Evolutionary conservation across 108 stramenopile genomes (phyloP), one percentile per base, ranked within the genome.

Genomic region (Nitzschia putrida): DNA sequence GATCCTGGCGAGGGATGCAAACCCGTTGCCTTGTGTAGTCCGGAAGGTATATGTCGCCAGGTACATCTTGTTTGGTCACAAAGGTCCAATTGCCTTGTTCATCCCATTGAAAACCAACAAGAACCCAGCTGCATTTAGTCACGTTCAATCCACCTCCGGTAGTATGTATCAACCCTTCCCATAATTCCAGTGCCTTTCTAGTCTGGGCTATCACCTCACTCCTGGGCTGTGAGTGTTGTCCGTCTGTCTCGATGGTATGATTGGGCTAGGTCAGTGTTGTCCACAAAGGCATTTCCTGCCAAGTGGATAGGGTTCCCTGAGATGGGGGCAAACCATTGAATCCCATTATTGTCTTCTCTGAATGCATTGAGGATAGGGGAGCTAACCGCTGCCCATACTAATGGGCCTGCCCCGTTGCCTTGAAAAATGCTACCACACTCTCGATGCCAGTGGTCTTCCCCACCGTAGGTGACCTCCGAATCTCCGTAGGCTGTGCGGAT

Each of bases 71-170:
- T 9, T 11, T 44, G 11, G 9, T 44, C 13, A 11, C 13, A 13
- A 11, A 44, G 9, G 11, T 44, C 44, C 44, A 44, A 44, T 44
- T 44, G 13, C 44, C 44, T 11, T 44, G 11, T 44, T 44, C 44
- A 11, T 44, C 6, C 57, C 57, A 58, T n/a, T 34, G 8, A 16
- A 58, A 58, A 26, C 34, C 57, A 58, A 58, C 16, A 9, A 58
- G 9, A 7, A 8, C 24, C 57, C 57, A 58, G 29, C 11, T 7
- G 11, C 24, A 58, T 29, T 58, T 58, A 6, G 7, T 5, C 8
- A 22, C 11, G 11, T 58, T 29, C 9, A 58, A 7, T 10, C 8
- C 26, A 6, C 57, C 57, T 34, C 57, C 57, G 7, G 57, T 34
- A 11, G 29, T 26, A 8, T 37, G 7, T n/a, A 58, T 11, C 10